A percentile compares a stretch with the other conserved stretches of the same genome.
phyloP scores from a whole-genome alignment of 768 basidiomycete genomes.

The Cubamyces sp. region DNA sequence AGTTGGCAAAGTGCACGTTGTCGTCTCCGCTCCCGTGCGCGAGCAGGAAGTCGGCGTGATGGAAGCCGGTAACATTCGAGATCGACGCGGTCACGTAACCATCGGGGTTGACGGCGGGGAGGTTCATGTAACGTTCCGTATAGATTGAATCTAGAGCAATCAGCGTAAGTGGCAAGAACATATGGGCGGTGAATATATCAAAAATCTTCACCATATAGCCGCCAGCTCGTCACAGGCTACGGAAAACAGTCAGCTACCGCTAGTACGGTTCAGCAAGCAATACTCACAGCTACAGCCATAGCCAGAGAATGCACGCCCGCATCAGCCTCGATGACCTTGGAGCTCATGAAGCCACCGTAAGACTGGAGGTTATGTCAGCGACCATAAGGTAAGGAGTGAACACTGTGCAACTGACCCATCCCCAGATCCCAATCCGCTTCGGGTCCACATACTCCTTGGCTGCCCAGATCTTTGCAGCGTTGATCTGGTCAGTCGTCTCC shows the following conservation, averaged over 20 bases:
- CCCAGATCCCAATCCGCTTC: slow-evolving; percentile 93
- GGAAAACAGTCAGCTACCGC: slow-evolving; percentile 15
- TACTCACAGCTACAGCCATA: slow-evolving; percentile 85
- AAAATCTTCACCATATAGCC: slow-evolving; percentile 62
- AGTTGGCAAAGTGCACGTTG: slow-evolving; percentile 94
- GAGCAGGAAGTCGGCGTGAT: slow-evolving; percentile 76
- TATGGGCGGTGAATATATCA: background rate
- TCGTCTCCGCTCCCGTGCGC: slow-evolving; percentile 96
- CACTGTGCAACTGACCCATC: slow-evolving; percentile 72
- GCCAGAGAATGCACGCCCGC: slow-evolving; percentile 89
- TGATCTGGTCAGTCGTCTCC: slow-evolving; percentile 90
- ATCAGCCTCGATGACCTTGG: slow-evolving; percentile 89
- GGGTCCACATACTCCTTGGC: slow-evolving; percentile 87
- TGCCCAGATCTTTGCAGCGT: slow-evolving; percentile 88
- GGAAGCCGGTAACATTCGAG: slow-evolving; percentile 86
- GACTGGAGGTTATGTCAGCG: slow-evolving; percentile 53
- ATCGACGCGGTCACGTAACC: slow-evolving; percentile 94
- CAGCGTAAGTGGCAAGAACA: background rate
- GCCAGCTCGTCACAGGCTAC: slow-evolving; percentile 89
- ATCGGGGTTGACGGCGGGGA: slow-evolving; percentile 73
- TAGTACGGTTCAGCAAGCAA: background rate
- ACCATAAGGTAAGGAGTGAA: background rate
- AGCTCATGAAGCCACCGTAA: slow-evolving; percentile 95
- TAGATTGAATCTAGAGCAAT: slow-evolving; percentile 82
- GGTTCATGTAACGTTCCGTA: slow-evolving; percentile 96